Base-by-base conservation (phyloP, 2,329 filamentous ascomycete genomes). In the Xenosphaeropsis pyriputrescens region DNA sequence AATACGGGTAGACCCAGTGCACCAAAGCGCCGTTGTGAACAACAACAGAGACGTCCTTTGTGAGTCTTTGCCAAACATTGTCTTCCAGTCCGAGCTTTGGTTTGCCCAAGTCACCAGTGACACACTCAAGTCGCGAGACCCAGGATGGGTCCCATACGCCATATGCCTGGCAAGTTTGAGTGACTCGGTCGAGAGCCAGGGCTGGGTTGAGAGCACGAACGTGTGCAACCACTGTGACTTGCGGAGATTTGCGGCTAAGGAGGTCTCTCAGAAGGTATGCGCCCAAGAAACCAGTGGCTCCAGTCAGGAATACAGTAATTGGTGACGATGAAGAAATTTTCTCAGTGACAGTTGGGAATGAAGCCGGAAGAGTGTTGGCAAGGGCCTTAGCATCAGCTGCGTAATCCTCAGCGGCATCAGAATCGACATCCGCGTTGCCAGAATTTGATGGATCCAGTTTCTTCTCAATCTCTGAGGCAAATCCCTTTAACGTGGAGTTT, bases 241-340 rank as follows among this genome's bases (percentile, higher is more conserved):
- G 57, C 14, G 62, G 68, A 13, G 61, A 60, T 8, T 64, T 61
- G 17, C 79, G 67, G 30, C 70, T 70, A 1, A 95, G 66, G 1
- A 94, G 59, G 39, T 93, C 84, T 39, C 71, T 71, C 22, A 93
- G 63, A 9, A 95, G 64, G 51, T 86, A 93, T 0, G 83, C 72
- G 18, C 88, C 88, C 15, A 95, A 60, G 64, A 95, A 95, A 2
- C 88, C 88, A 5, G 88, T 95, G 4, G 84, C 85, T 32, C 89
- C 86, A 2, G 88, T 95, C 5, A 95, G 61, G 57, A 95, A 82
- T 9, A 91, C 67, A 0, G 79, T 85, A 26, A 63, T 41, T 40
- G 57, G 43, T 44, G 57, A 48, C 11, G 55, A 46, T 12, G 50
- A 33, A 3, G 46, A 42, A 18, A 56, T 49, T n/a, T 47, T 41